Conservation (phyloP, 2,329 filamentous ascomycete genomes). For the Diaporthe humulicola region DNA sequence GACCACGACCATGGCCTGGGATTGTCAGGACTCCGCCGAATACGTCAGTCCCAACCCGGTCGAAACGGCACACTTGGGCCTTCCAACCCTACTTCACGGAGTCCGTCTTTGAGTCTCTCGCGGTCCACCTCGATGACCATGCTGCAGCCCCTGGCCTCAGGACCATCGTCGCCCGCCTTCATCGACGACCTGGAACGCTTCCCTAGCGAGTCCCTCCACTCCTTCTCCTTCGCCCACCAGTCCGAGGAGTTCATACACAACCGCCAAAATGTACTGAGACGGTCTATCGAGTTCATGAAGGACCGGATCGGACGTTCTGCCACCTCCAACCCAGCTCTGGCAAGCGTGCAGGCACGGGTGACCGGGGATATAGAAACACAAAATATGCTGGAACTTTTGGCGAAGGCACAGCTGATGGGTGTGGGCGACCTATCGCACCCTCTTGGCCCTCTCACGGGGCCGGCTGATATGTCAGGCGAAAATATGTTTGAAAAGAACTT, state of each 20-base stretch:
- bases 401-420: conserved; percentile 83
- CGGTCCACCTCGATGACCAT: conserved; percentile 80
- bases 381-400: conserved; percentile 89
- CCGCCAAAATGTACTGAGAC: conserved; percentile 91
- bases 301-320: conserved; percentile 86
- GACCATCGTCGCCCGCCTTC: conserved; percentile 80
- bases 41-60: conserved; percentile 85
- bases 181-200: conserved; percentile 93
- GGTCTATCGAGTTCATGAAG: conserved; percentile 96
- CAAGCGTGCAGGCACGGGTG: conserved; percentile 85
- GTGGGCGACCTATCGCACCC: conserved; percentile 64
- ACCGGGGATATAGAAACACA: conserved; percentile 89
- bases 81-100: conserved; percentile 74
- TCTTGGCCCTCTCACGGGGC: conserved; percentile 82
- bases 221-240: conserved; percentile 97
- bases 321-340: conserved; percentile 79
- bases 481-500: conserved; percentile 93
- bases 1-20: conserved; percentile 92
- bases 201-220: conserved; percentile 95
- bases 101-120: conserved; percentile 68
- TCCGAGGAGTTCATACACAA: conserved; percentile 93
- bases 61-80: conserved; percentile 72
- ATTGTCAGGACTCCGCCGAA: conserved; percentile 89
- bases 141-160: conserved; percentile 71
- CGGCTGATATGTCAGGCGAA: conserved; percentile 77